Conservation (phyloP, 345 rosid genomes). For the Sisymbrium irio region DNA sequence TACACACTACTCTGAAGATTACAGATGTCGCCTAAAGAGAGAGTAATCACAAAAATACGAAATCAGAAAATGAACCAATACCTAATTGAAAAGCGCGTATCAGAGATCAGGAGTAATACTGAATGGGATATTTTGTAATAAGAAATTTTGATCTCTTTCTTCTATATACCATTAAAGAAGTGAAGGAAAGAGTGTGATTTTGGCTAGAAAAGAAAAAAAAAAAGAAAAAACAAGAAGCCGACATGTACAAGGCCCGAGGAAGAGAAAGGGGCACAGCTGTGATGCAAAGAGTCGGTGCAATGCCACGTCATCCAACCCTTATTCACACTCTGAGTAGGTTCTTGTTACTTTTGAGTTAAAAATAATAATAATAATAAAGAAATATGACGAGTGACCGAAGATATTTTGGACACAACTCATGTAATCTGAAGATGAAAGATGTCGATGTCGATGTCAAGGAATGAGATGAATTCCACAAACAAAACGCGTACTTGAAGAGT, state of each 20-base stretch:
- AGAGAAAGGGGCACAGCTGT: slow-evolving; percentile 1
- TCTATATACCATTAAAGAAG: too few species aligned
- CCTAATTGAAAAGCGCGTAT: not conserved
- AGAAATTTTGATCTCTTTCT: not conserved
- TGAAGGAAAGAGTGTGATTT: too few species aligned
- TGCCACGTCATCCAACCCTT: not conserved
- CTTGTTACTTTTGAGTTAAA: not conserved
- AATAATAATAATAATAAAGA: not conserved
- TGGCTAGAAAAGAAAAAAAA: too few species aligned
- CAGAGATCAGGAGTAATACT: too few species aligned
- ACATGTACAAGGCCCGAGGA: slow-evolving; percentile 11
- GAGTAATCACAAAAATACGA: not conserved
- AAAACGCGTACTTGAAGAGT: not conserved
- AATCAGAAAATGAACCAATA: not conserved
- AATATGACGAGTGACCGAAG: not conserved
- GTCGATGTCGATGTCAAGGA: not conserved
- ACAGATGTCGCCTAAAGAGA: not conserved
- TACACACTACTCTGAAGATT: not conserved
- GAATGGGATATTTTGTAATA: not conserved
- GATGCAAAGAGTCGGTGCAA: slow-evolving; percentile 24
- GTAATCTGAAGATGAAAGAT: not conserved
- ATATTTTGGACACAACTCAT: not conserved
- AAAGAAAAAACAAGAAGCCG: not conserved
- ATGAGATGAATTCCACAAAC: not conserved
- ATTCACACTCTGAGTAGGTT: not conserved